Base-by-base conservation (phyloP, 306 rosid species). In the Biancaea sappan region DNA sequence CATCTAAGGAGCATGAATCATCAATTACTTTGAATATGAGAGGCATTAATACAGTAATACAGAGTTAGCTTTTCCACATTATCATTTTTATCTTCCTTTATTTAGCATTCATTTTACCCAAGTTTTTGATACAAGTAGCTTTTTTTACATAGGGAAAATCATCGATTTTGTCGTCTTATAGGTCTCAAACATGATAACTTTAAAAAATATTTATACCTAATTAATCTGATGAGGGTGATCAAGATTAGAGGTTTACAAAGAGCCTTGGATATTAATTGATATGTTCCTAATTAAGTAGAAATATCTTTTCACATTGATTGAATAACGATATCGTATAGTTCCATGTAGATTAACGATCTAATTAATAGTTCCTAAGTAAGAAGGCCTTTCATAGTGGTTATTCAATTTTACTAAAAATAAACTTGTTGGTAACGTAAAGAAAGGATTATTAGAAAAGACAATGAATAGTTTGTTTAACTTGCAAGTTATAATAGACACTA, bases 41-140 rank as follows among this genome's bases (percentile, higher is more conserved):
- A 26, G 43, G 40, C 77, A 65, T 66, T 14, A 29, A 7, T 60
- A 46, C 8, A 19, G 19, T 56, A 5, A 24, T 1, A 25, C 19
- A 16, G 28, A 46, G 19, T 47, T 58, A 38, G 16, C 37, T 48
- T 8, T 16, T 50, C 38, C 21, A 22, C 54, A 35, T 57, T 50
- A 60, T 52, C 35, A 28, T 60, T 31, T 80, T 69, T 72, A 73
- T 60, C 4, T 68, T 31, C 56, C 71, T 80, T 69, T 80, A 43
- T 50, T 74, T 40, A 34, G 46, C 76, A 80, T 38, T 34, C 40
- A 46, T 21, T 7, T 7, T 18, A 24, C 21, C 54, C 50, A 6
- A 47, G 48, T 43, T 56, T 40, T 54, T 52, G 18, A 41, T 21
- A n/a, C 12, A 53, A 53, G 18, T 72, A 50, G 61, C 67, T 62